Percentiles rank a stretch among this genome's conserved stretches.
Evolutionary conservation across 1,139 yeast species (phyloP).

Genomic region (Zygosaccharomyces sapae): DNA sequence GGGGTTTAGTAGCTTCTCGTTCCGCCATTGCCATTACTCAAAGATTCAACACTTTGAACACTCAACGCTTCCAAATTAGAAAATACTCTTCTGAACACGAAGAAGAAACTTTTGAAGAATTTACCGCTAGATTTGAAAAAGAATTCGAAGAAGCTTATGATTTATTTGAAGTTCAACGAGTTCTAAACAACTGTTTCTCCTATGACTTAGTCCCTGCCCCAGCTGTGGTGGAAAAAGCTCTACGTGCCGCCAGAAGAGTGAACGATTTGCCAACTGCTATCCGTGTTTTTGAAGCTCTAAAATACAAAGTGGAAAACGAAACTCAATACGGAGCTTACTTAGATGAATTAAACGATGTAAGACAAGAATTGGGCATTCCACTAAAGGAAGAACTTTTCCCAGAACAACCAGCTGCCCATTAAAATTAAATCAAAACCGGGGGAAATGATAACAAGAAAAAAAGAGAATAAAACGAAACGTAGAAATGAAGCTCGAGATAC

Average conservation of each 20-base stretch:
- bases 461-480: constrained; percentile 6
- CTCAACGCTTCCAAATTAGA: constrained; percentile 42
- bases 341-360: constrained; percentile 86
- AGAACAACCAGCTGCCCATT: constrained; percentile 12
- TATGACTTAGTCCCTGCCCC: constrained; percentile 99
- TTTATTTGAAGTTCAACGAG: constrained; percentile 91
- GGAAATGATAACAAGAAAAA: constrained; percentile 2
- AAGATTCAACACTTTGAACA: constrained; percentile 6
- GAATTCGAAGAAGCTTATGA: constrained; percentile 98
- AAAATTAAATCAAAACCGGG: background rate
- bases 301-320: constrained; percentile 90
- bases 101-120: constrained; percentile 92
- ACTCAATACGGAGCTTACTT: constrained; percentile 93
- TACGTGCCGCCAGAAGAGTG: constrained; percentile 97
- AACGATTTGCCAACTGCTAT: constrained; percentile 98
- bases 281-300: constrained; percentile 91
- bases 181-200: constrained; percentile 93
- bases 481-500: background rate
- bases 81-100: constrained; percentile 59
- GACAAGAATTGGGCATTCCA: constrained; percentile 90
- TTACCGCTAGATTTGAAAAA: constrained; percentile 88
- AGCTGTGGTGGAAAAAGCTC: constrained; percentile 89
- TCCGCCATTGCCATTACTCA: constrained; percentile 9
- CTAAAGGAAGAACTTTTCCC: constrained; percentile 84
- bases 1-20: constrained; percentile 20